Conservation (phyloP, 768 basidiomycete genomes). For the Auriscalpium vulgare region DNA sequence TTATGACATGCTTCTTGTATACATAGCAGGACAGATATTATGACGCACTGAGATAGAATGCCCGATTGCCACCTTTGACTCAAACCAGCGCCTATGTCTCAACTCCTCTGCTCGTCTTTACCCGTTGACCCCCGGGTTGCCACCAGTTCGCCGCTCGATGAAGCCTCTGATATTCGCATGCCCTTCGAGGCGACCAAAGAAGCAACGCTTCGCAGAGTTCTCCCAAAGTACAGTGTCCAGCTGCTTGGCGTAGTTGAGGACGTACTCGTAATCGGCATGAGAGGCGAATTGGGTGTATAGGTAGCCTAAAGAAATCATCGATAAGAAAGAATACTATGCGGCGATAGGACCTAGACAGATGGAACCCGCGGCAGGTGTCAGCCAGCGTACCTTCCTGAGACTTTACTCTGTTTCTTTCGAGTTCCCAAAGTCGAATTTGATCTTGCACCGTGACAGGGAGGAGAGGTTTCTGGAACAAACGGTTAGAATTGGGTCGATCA, state of each 20-base stretch:
- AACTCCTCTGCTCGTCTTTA: not conserved
- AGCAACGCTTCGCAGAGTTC: conserved; percentile 60
- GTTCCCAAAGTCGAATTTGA: conserved; percentile 95
- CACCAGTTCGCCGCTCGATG: conserved; percentile 61
- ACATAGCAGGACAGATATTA: not conserved
- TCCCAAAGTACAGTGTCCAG: conserved; percentile 83
- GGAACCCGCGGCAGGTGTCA: conserved; percentile 10
- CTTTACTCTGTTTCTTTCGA: conserved; percentile 87
- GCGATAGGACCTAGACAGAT: conserved; percentile 6
- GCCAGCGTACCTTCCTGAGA: conserved; percentile 67
- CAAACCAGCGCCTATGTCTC: not conserved
- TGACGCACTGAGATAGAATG: not conserved
- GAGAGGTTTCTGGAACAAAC: conserved; percentile 65
- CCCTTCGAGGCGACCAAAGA: conserved; percentile 76
- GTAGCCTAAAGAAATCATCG: conserved; percentile 91
- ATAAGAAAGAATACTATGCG: conserved; percentile 75
- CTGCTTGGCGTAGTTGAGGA: conserved; percentile 77
- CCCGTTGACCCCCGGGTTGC: not conserved
- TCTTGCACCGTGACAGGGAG: conserved; percentile 97
- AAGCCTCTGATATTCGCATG: conserved; percentile 74
- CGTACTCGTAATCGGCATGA: conserved; percentile 81
- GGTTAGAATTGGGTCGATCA: not conserved
- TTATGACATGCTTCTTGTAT: not conserved
- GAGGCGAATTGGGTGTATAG: conserved; percentile 86
- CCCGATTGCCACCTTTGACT: not conserved